Percentiles rank a stretch among this genome's conserved stretches.
These are phyloP conservation scores for Podaxis pistillaris DNA, from an alignment of 768 basidiomycete species.

Conservation along the genomic window DNA sequence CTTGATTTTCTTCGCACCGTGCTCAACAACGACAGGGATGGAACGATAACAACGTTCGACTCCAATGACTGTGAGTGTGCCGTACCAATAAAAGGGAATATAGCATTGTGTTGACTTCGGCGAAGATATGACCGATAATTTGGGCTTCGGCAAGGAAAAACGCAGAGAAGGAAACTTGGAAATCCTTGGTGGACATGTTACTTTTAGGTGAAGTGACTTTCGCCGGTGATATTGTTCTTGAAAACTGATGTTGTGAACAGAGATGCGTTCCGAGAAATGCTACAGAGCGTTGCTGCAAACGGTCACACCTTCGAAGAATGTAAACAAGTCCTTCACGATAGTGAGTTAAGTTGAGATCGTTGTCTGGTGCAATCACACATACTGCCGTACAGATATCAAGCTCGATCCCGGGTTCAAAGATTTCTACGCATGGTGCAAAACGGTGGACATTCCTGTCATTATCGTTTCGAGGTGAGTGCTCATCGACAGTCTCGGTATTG, in stretches of 20 bases:
- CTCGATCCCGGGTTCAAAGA: conserved; percentile 87
- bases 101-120: background rate
- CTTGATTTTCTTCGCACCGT: conserved; percentile 4
- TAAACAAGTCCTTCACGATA: conserved; percentile 68
- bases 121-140: conserved; percentile 83
- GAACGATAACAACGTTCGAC: conserved; percentile 90
- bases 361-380: conserved; percentile 4
- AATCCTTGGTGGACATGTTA: conserved; percentile 61
- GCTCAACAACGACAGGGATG: conserved; percentile 57
- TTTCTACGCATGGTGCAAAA: conserved; percentile 85
- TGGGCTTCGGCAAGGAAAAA: conserved; percentile 79
- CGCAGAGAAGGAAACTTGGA: conserved; percentile 73
- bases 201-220: conserved; percentile 57
- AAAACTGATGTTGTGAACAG: conserved; percentile 34
- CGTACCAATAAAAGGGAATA: background rate
- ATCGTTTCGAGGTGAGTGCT: conserved; percentile 80
- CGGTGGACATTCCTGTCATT: conserved; percentile 79
- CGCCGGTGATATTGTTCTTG: background rate
- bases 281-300: conserved; percentile 71
- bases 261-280: conserved; percentile 87
- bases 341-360: conserved; percentile 34
- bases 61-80: conserved; percentile 80
- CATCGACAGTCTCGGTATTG: background rate
- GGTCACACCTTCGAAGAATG: conserved; percentile 86
- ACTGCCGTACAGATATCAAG: conserved; percentile 59